Evolutionary conservation across 1,284 basidiomycete species (phyloP), one percentile per base, ranked within the genome.

Genomic region (Neonothopanus nambi): DNA sequence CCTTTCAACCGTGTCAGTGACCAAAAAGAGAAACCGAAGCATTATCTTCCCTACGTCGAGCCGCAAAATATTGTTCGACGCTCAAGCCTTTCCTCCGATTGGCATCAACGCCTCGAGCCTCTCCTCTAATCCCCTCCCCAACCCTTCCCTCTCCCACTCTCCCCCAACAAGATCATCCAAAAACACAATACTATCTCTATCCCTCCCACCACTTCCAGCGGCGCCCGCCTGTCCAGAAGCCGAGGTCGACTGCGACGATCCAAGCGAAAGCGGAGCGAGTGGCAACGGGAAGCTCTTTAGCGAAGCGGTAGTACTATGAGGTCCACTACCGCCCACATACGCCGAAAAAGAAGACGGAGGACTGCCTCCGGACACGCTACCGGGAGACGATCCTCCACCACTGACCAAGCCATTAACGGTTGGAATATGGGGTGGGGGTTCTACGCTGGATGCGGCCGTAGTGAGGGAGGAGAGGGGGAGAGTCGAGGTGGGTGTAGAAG

Each of bases 111-210:
- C 61, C 59, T 93, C 91, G 52, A 93, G 67, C 42, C 91, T 72
- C 72, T 93, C 91, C 68, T 91, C 91, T 40, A 93, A 67, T 0
- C 91, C 91, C 56, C 75, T 79, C 0, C 91, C 91, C 12, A 93
- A 68, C 0, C 91, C 91, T 62, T 92, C 87, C 5, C 90, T 74
- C 60, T 89, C 85, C 90, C 90, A 93, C 68, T 93, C 91, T 0
- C 88, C 89, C 26, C 87, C 85, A 3, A 77, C 68, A 11, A 53
- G 38, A 57, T 84, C 84, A 61, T 83, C 83, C 53, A 80, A 56
- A 59, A 78, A 48, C 12, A 68, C 70, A 41, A 75, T 67, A 43
- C 70, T 72, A 51, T 76, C 75, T 55, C 71, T 64, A 53, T 71
- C 30, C 8, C 30, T 33, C 8, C 30, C 30, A 3, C 30, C 15